Evolutionary conservation across 306 rosid species (phyloP), one percentile per base, ranked within the genome.

Genomic region (Lotus japonicus): DNA sequence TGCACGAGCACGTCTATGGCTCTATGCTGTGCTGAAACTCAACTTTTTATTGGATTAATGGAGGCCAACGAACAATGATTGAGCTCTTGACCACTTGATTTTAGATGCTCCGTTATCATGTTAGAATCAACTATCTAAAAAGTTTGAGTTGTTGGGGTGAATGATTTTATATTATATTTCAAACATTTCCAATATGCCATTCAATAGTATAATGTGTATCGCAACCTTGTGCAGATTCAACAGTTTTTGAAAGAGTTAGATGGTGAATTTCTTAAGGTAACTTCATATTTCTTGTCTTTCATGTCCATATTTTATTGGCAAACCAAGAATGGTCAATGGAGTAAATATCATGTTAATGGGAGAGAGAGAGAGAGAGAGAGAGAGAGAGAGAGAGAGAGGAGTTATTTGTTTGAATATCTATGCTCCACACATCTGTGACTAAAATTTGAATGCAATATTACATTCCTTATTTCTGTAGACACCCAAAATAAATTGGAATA

Each of bases 251-350:
- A 85, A 68, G 88, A 84, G 66, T 63, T 94, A 77, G 97, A 80
- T 39, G 99, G 97, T 43, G 95, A 90, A 76, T 94, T 94, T 86
- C 66, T 90, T 42, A 78, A 88, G 96, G 96, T 94, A 85, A 71
- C 36, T 31, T 66, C 33, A 53, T 43, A 15, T 77, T 48, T 35
- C 5, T 15, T 63, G n/a, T 50, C 41, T 43, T 68, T 55, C 61
- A 61, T 64, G 43, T 17, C 52, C 54, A 50, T 49, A 45, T 69
- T 62, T 36, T 63, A 55, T 68, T 56, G 44, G 31, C 11, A 55
- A 11, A 55, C 12, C 33, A 38, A 56, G 42, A 13, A 55, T 21
- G 3, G 33, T 53, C 44, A 54, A n/a, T 46, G 46, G 31, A 41
- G 38, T 44, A 64, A 44, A 43, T 58, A 21, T 45, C 23, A 23